Evolutionary conservation across 2,329 filamentous ascomycete species (phyloP).

Genomic region (Septoria petroselini): DNA sequence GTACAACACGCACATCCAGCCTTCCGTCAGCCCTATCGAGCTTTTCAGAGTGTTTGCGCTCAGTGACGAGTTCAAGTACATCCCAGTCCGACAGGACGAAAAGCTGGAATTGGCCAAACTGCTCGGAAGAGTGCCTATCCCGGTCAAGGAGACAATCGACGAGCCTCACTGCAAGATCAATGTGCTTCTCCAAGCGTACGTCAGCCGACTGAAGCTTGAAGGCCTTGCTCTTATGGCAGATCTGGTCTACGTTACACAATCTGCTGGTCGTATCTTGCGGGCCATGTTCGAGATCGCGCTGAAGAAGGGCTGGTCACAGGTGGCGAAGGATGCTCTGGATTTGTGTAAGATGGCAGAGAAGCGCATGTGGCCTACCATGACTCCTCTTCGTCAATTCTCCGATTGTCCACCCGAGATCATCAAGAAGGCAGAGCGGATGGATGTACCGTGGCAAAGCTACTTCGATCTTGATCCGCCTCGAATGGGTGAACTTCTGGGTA

Average conservation of each 20-base stretch:
- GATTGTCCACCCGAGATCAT: conserved; percentile 79
- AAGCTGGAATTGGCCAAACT: conserved; percentile 94
- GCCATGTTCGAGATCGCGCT: conserved; percentile 97
- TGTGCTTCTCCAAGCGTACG: conserved; percentile 92
- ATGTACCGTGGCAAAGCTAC: conserved; percentile 89
- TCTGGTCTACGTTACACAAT: conserved; percentile 97
- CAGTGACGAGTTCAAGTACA: conserved; percentile 98
- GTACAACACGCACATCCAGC: conserved; percentile 93
- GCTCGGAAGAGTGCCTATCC: conserved; percentile 83
- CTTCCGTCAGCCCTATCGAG: conserved; percentile 88
- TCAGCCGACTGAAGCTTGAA: conserved; percentile 89
- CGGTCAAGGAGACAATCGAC: conserved; percentile 95
- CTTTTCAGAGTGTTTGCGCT: conserved; percentile 94
- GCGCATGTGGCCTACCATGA: conserved; percentile 99
- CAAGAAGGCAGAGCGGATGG: conserved; percentile 89
- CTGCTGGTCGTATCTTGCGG: conserved; percentile 89
- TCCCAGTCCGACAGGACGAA: conserved; percentile 94
- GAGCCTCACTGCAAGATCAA: conserved; percentile 98
- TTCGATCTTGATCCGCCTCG: conserved; percentile 94
- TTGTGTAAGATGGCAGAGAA: conserved; percentile 99
- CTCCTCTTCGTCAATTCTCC: conserved; percentile 86
- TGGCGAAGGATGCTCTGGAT: conserved; percentile 87
- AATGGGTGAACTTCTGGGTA: conserved; percentile 89
- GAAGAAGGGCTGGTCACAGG: conserved; percentile 92
- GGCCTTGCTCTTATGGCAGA: conserved; percentile 96